Evolutionary conservation across 495 filamentous ascomycete species (phyloP).

Genomic region (Neurospora tetrasperma): DNA sequence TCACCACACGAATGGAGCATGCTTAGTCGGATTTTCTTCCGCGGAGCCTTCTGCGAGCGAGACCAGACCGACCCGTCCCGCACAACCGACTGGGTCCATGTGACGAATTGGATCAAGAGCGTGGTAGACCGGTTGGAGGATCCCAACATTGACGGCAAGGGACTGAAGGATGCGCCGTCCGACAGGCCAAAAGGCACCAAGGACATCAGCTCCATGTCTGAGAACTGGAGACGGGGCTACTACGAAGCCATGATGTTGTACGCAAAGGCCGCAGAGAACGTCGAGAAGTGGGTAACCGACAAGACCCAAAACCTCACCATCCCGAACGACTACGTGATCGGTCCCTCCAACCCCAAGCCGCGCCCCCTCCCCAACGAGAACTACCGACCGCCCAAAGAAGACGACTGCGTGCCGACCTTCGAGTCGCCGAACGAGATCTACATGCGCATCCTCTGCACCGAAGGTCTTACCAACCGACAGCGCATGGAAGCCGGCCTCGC

Average conservation of each 20-base stretch:
- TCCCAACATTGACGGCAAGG: constrained; percentile 53
- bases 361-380: constrained; percentile 54
- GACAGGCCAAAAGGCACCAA: constrained; percentile 21
- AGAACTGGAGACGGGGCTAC: constrained; percentile 76
- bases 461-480: constrained; percentile 64
- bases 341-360: constrained; percentile 73
- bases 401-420: constrained; percentile 56
- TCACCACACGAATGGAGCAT: constrained; percentile 67
- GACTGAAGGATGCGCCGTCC: constrained; percentile 35
- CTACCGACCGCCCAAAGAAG: constrained; percentile 51
- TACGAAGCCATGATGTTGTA: constrained; percentile 66
- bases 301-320: constrained; percentile 51
- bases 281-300: constrained; percentile 68
- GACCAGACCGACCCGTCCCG: constrained; percentile 38
- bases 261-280: constrained; percentile 65
- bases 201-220: constrained; percentile 64
- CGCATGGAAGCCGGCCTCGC: constrained; percentile 67
- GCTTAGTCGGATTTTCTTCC: constrained; percentile 48
- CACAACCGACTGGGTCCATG: constrained; percentile 54
- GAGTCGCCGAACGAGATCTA: constrained; percentile 61
- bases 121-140: constrained; percentile 55
- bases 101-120: constrained; percentile 42
- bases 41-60: constrained; percentile 47
- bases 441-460: constrained; percentile 63
- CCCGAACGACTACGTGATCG: constrained; percentile 58